Percentiles rank a stretch among this genome's conserved stretches.
Conservation (phyloP, 495 filamentous ascomycete species). For the Sordaria brevicollis region DNA sequence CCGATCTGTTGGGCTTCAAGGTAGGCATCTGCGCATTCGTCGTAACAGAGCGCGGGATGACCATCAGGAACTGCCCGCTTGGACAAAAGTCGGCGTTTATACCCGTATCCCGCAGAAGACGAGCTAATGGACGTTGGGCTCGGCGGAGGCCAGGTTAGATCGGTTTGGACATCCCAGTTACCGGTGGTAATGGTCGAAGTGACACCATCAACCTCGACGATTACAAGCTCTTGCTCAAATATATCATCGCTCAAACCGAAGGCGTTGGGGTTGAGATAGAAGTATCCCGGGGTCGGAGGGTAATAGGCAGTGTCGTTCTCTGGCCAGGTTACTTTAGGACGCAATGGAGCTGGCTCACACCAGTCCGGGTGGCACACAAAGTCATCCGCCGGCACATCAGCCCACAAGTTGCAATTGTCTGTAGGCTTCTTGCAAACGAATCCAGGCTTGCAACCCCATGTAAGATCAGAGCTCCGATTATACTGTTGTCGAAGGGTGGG, state of each 20-base stretch:
- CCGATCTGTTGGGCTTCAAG: constrained; percentile 38
- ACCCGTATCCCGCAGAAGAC: not conserved
- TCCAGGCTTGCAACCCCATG: constrained; percentile 55
- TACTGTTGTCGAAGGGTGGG: not conserved
- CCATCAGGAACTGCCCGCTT: constrained; percentile 33
- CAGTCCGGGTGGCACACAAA: constrained; percentile 46
- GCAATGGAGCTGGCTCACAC: constrained; percentile 40
- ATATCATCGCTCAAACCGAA: constrained; percentile 57
- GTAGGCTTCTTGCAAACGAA: constrained; percentile 45
- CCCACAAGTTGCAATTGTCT: constrained; percentile 42
- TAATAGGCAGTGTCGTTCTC: constrained; percentile 35
- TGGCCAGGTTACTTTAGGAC: constrained; percentile 30
- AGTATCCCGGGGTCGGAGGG: constrained; percentile 46
- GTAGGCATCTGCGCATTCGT: constrained; percentile 40
- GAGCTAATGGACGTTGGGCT: not conserved
- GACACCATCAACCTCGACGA: constrained; percentile 10
- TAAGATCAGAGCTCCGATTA: constrained; percentile 20
- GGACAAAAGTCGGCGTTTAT: constrained; percentile 3
- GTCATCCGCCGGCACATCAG: constrained; percentile 37
- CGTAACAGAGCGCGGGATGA: constrained; percentile 43
- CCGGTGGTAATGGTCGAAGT: constrained; percentile 29
- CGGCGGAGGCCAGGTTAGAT: constrained; percentile 27
- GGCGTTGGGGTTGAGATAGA: constrained; percentile 49
- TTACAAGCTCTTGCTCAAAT: constrained; percentile 32
- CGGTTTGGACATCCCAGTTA: constrained; percentile 35